These are phyloP conservation scores for Paxillus involutus DNA, from an alignment of 768 basidiomycete species.

Conservation along the genomic window DNA sequence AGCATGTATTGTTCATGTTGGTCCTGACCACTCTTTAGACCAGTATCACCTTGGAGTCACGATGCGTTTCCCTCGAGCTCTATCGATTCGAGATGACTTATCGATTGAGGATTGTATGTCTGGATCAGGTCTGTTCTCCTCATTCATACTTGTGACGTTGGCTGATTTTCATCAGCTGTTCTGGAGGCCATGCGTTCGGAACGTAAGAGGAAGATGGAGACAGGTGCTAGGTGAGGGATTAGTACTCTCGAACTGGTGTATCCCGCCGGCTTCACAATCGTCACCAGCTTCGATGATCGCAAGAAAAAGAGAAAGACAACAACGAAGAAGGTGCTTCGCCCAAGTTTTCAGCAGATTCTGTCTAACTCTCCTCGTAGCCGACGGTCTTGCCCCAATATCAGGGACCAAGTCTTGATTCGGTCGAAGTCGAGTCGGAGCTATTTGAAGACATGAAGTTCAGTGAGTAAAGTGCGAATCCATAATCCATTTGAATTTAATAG, in stretches of 20 bases:
- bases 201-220: slow-evolving; percentile 76
- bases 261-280: not conserved
- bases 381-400: slow-evolving; percentile 64
- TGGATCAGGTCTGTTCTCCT: slow-evolving; percentile 50
- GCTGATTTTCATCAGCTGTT: slow-evolving; percentile 41
- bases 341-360: not conserved
- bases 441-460: slow-evolving; percentile 81
- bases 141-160: not conserved
- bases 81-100: slow-evolving; percentile 78
- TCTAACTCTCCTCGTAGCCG: slow-evolving; percentile 36
- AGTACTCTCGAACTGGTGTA: not conserved
- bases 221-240: slow-evolving; percentile 46
- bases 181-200: slow-evolving; percentile 60
- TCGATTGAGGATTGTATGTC: slow-evolving; percentile 70
- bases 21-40: slow-evolving; percentile 41
- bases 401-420: slow-evolving; percentile 60
- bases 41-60: slow-evolving; percentile 85
- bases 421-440: slow-evolving; percentile 60
- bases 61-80: slow-evolving; percentile 91
- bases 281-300: slow-evolving; percentile 31
- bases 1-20: no score
- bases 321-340: slow-evolving; percentile 25
- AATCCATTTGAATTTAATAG: not conserved
- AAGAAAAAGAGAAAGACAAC: slow-evolving; percentile 29
- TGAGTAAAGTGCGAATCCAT: slow-evolving; percentile 36